Conservation (phyloP, 768 basidiomycete species). For the Trametes elegans region DNA sequence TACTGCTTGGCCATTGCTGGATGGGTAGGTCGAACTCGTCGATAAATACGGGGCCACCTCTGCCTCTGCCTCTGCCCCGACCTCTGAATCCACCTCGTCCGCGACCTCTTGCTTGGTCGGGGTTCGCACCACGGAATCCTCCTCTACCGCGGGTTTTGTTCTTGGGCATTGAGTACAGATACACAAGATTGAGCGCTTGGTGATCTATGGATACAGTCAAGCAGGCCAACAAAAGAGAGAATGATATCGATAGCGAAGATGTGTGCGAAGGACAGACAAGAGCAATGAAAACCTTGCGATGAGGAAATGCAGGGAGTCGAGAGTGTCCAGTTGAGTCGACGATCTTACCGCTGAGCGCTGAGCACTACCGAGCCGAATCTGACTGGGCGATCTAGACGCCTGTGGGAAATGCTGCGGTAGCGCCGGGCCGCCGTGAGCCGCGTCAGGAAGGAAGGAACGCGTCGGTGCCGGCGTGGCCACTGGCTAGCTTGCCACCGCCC, state of each 20-base stretch:
- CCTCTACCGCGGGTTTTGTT: slow-evolving; percentile 20
- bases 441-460: no score
- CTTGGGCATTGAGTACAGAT: slow-evolving; percentile 23
- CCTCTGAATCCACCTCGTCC: slow-evolving; percentile 20
- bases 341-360: neutral
- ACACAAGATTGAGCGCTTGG: slow-evolving; percentile 1
- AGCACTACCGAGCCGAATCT: neutral
- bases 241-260: no score
- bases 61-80: slow-evolving; percentile 28
- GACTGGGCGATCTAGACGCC: slow-evolving; percentile 1
- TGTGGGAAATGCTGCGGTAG: neutral
- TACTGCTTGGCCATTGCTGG: slow-evolving; percentile 30
- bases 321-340: neutral
- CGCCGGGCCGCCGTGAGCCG: no score
- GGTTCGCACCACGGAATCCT: slow-evolving; percentile 11
- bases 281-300: neutral
- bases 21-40: slow-evolving; percentile 30
- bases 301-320: neutral
- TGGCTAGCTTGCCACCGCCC: no score
- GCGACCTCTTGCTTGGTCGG: slow-evolving; percentile 8
- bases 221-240: no score
- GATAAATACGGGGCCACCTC: slow-evolving; percentile 17
- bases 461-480: no score
- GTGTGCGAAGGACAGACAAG: neutral
- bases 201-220: neutral